A percentile compares a stretch with the other conserved stretches of the same genome.
phyloP scores from a whole-genome alignment of 2,329 filamentous ascomycete species.

The Fusarium nodosum region DNA sequence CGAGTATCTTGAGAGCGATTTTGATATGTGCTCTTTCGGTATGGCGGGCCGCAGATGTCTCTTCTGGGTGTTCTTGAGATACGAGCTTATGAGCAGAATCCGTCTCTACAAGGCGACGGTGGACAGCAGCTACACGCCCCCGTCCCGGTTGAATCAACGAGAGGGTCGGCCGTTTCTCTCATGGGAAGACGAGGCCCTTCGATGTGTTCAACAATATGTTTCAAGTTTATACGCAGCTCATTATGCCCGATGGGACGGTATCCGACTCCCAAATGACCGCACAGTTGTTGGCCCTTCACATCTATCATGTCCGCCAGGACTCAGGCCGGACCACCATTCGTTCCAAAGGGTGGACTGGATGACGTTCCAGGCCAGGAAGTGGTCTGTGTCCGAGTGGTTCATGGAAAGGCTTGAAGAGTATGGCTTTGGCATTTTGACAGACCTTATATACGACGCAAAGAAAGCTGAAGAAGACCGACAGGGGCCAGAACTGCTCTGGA shows the following conservation, averaged over 20 bases:
- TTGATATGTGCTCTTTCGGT: not conserved
- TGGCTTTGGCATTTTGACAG: not conserved
- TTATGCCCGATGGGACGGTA: not conserved
- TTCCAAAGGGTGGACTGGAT: not conserved
- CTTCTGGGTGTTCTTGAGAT: conserved; percentile 8
- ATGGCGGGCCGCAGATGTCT: not conserved
- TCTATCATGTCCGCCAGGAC: not conserved
- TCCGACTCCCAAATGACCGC: not conserved
- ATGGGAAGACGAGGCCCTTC: conserved; percentile 5
- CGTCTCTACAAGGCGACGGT: not conserved
- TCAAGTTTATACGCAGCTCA: conserved; percentile 2
- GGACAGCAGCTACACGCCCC: not conserved
- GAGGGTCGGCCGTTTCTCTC: not conserved
- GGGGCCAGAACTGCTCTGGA: not conserved
- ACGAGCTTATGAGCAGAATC: conserved; percentile 13
- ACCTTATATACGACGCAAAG: not conserved
- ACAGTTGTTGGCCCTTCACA: not conserved
- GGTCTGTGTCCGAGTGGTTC: rapidly evolving
- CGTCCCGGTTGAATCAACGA: not conserved
- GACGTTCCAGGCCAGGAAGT: no score
- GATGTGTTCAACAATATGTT: conserved; percentile 5
- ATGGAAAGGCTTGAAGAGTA: not conserved
- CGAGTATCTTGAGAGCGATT: not conserved
- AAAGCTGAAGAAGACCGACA: not conserved
- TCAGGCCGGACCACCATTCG: not conserved